Evolutionary conservation across 208 protist genomes (phyloP).

Genomic region (Crithidia mellificae): DNA sequence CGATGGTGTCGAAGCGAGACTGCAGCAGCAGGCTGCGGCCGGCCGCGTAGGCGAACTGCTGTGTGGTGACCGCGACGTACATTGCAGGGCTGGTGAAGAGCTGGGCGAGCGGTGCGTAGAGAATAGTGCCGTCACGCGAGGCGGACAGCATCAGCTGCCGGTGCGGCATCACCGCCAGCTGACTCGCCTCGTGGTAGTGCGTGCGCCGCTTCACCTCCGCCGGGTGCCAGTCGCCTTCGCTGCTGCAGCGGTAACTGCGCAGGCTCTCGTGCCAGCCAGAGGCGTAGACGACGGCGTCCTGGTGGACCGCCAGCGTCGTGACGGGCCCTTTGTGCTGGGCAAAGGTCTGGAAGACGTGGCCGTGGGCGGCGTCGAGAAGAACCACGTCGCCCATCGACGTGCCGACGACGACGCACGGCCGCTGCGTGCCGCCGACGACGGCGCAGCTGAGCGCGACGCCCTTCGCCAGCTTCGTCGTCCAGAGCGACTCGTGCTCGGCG

Average conservation of each 20-base stretch:
- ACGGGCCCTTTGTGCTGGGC: slow-evolving; percentile 86
- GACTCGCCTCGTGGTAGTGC: slow-evolving; percentile 87
- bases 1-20: slow-evolving; percentile 67
- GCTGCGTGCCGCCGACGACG: slow-evolving; percentile 34
- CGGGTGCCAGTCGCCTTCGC: slow-evolving; percentile 58
- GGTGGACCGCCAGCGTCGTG: slow-evolving; percentile 48
- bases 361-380: slow-evolving; percentile 70
- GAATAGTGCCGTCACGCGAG: slow-evolving; percentile 75
- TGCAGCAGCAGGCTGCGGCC: slow-evolving; percentile 65
- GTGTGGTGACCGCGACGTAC: slow-evolving; percentile 68
- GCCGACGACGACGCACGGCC: slow-evolving; percentile 72
- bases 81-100: slow-evolving; percentile 76
- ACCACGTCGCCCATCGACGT: slow-evolving; percentile 85
- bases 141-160: slow-evolving; percentile 78
- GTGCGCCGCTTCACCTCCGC: slow-evolving; percentile 90
- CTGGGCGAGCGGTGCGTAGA: slow-evolving; percentile 59
- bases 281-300: slow-evolving; percentile 58
- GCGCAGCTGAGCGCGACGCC: slow-evolving; percentile 77
- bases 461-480: slow-evolving; percentile 72
- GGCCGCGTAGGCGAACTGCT: slow-evolving; percentile 71
- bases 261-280: slow-evolving; percentile 90
- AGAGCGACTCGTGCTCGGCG: slow-evolving; percentile 65
- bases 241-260: slow-evolving; percentile 45
- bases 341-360: slow-evolving; percentile 70
- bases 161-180: slow-evolving; percentile 52